phyloP scores from a whole-genome alignment of 257 asterid species.

The Primulina huaijiensis region DNA sequence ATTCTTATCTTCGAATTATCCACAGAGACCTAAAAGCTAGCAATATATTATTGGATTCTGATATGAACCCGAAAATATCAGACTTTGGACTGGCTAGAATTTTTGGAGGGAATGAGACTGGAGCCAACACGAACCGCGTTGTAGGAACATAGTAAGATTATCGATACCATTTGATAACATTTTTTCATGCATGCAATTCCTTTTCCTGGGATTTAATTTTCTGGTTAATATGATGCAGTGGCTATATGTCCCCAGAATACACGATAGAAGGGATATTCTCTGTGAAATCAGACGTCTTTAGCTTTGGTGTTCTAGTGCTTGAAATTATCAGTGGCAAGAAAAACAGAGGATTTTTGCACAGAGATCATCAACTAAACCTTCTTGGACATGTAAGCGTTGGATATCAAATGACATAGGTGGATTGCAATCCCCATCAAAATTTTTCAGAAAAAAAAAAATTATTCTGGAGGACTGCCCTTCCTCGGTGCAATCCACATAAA shows the following conservation, averaged over 20 bases:
- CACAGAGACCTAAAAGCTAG: slow-evolving; percentile 55
- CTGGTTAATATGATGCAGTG: slow-evolving; percentile 13
- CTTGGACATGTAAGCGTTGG: slow-evolving; percentile 35
- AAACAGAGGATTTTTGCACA: slow-evolving; percentile 25
- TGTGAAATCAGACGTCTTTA: slow-evolving; percentile 35
- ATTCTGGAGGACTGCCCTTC: too few species aligned
- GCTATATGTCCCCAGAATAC: slow-evolving; percentile 42
- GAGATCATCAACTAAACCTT: slow-evolving; percentile 35
- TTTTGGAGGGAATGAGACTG: slow-evolving; percentile 42
- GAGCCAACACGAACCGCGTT: slow-evolving; percentile 41
- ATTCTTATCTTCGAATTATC: slow-evolving; percentile 43
- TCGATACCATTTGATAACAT: neutral
- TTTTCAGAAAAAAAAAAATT: too few species aligned
- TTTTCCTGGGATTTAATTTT: neutral
- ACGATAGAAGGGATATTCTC: slow-evolving; percentile 32
- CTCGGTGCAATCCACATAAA: too few species aligned
- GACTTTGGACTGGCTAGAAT: slow-evolving; percentile 52
- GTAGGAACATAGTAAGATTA: slow-evolving; percentile 52
- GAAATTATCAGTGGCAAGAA: slow-evolving; percentile 33
- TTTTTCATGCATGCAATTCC: neutral
- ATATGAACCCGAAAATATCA: slow-evolving; percentile 54
- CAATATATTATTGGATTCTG: slow-evolving; percentile 46
- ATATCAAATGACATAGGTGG: too few species aligned
- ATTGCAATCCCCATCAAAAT: too few species aligned
- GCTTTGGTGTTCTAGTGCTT: slow-evolving; percentile 33